Conservation (phyloP, 768 basidiomycete genomes). For the Pulveroboletus sp. region DNA sequence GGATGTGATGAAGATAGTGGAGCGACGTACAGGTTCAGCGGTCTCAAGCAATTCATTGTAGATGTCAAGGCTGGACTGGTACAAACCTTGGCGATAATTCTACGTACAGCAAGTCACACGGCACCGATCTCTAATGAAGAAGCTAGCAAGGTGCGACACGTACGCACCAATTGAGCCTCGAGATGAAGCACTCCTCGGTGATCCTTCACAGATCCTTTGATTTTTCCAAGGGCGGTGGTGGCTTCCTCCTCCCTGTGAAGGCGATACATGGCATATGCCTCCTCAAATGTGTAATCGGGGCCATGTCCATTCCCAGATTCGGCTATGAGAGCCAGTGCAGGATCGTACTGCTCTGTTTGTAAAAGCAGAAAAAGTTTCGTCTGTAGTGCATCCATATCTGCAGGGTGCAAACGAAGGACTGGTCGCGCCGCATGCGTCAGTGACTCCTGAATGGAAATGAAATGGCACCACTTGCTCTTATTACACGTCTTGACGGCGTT, state of each 20-base stretch:
- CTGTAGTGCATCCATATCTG: constrained; percentile 67
- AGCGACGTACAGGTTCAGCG: constrained; percentile 62
- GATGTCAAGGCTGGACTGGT: constrained; percentile 66
- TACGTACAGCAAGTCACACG: constrained; percentile 29
- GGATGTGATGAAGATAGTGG: constrained; percentile 6
- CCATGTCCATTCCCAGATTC: constrained; percentile 10
- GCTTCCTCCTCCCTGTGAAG: constrained; percentile 76
- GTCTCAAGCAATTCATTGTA: constrained; percentile 81
- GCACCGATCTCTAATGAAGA: constrained; percentile 17
- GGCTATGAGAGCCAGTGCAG: constrained; percentile 60
- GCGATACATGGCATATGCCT: constrained; percentile 81
- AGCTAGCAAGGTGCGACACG: constrained; percentile 11
- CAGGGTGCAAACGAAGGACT: constrained; percentile 72
- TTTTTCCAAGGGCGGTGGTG: constrained; percentile 41
- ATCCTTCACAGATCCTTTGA: constrained; percentile 43
- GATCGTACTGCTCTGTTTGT: constrained; percentile 77
- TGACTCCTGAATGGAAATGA: constrained; percentile 20
- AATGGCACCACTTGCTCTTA: constrained; percentile 58
- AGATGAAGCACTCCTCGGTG: constrained; percentile 71
- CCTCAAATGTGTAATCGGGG: constrained; percentile 50
- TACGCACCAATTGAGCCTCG: constrained; percentile 80
- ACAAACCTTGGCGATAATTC: constrained; percentile 77
- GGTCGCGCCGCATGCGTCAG: constrained; percentile 15
- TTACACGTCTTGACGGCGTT: constrained; percentile 91
- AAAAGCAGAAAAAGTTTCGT: constrained; percentile 86